Base-by-base conservation (phyloP, 1,284 basidiomycete species). In the Heterobasidion irregulare region DNA sequence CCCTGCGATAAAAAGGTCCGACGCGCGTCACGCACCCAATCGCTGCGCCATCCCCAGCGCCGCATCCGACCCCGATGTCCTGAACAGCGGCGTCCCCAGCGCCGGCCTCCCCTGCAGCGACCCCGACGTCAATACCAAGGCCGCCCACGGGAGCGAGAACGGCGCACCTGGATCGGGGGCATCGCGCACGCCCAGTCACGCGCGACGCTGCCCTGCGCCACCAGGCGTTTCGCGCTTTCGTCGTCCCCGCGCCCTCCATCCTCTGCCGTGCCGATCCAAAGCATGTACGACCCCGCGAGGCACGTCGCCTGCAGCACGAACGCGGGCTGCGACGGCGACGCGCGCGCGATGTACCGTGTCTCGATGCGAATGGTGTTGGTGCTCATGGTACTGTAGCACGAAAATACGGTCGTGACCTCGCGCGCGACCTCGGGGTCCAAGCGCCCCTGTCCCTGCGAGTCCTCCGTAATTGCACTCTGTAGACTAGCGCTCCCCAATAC, bases 161-260 rank as follows among this genome's bases (percentile, higher is more conserved):
- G 26, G 26, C 26, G 26, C 26, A 26, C 26, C 26, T 26, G 3
- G 26, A 26, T 26, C 12, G 73, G 64, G 10, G 91, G 89, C 89
- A 93, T 92, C 38, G 86, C 89, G 61, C 86, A 90, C 8, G 86
- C 86, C 91, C 91, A 94, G 62, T 94, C 91, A 56, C 72, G 77
- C 59, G 82, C 82, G 47, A 93, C 70, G 48, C 66, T 73, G 44
- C 86, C 89, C 46, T 74, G 71, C 46, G 69, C 64, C 2, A 77
- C 69, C 33, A 79, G 80, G 47, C 68, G 73, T 46, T 71, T 70
- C 33, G 78, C 79, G 56, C 77, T 75, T 57, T 80, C 79, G 51
- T 70, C 68, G 34, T 68, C 59, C 35, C 68, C 70, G 38, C 41
- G 13, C 41, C 41, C 41, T 47, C n/a, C 47, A 4, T 47, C 47